phyloP scores from a whole-genome alignment of 2,329 filamentous ascomycete species.

The Lecanicillium sp. region DNA sequence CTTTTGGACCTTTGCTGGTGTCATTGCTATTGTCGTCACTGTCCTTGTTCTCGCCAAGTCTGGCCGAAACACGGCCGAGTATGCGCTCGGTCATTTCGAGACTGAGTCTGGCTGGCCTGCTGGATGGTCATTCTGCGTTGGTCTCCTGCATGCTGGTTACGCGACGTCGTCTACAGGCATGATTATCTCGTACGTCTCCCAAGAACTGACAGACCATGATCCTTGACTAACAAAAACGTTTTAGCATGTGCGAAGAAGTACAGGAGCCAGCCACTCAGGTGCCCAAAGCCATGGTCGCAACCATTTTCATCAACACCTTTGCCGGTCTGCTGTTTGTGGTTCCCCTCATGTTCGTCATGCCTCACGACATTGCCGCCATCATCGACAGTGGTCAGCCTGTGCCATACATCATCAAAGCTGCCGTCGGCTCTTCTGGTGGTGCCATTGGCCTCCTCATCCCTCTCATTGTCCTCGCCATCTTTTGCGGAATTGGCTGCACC shows the following conservation, averaged over 20 bases:
- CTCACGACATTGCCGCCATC: constrained; percentile 43
- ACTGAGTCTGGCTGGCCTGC: constrained; percentile 58
- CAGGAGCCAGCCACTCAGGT: constrained; percentile 57
- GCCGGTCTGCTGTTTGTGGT: constrained; percentile 61
- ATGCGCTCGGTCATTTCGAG: constrained; percentile 62
- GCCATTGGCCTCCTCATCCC: constrained; percentile 56
- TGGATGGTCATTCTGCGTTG: constrained; percentile 68
- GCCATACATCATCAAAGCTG: constrained; percentile 54
- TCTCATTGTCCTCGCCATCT: constrained; percentile 55
- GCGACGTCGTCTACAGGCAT: constrained; percentile 71
- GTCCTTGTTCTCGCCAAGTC: constrained; percentile 59
- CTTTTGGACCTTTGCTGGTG: constrained; percentile 65
- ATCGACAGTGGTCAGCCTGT: constrained; percentile 53
- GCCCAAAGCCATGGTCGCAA: constrained; percentile 63
- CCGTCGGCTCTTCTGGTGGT: constrained; percentile 51
- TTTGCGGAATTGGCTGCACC: constrained; percentile 62
- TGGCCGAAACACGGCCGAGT: constrained; percentile 54
- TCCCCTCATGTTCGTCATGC: constrained; percentile 60
- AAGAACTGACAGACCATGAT: neutral
- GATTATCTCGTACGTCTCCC: constrained; percentile 61
- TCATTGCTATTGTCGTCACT: constrained; percentile 55
- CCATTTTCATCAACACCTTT: constrained; percentile 57
- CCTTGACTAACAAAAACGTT: constrained; percentile 8
- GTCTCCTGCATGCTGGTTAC: constrained; percentile 64
- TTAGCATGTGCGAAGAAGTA: constrained; percentile 67